Conservation (phyloP, 345 rosid species). For the Euphorbia peplus region DNA sequence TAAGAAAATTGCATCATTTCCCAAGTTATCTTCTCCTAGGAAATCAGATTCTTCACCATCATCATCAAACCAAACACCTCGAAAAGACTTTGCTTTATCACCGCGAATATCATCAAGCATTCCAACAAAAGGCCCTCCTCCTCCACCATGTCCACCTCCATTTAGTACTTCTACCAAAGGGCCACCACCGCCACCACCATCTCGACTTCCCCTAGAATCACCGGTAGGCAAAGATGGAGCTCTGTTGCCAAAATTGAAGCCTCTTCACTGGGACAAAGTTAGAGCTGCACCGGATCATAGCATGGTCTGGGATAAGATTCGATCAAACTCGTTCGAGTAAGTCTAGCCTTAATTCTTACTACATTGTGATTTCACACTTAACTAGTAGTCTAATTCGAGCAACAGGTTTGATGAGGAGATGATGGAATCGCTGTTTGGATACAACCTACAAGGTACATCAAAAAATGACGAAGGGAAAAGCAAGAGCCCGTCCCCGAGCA, state of each 20-base stretch:
- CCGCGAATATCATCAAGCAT: constrained; percentile 17
- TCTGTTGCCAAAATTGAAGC: constrained; percentile 83
- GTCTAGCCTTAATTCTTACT: constrained; percentile 21
- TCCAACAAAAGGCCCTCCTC: constrained; percentile 27
- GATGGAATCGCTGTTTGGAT: constrained; percentile 94
- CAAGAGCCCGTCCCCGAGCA: constrained; percentile 86
- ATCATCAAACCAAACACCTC: constrained; percentile 23
- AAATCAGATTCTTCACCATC: constrained; percentile 27
- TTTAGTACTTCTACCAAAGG: constrained; percentile 37
- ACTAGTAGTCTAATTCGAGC: not conserved
- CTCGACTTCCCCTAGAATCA: constrained; percentile 39
- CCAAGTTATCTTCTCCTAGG: constrained; percentile 29
- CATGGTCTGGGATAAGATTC: constrained; percentile 93
- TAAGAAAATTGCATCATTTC: constrained; percentile 12
- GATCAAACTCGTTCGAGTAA: constrained; percentile 96
- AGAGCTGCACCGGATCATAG: constrained; percentile 80
- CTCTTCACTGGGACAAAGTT: constrained; percentile 99
- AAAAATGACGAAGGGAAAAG: constrained; percentile 71
- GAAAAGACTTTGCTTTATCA: constrained; percentile 13
- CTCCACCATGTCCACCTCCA: constrained; percentile 64
- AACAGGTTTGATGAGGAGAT: constrained; percentile 94
- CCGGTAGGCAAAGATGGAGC: constrained; percentile 69
- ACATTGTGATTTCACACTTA: constrained; percentile 4
- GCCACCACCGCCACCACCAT: constrained; percentile 77
- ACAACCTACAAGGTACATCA: constrained; percentile 50